Percentiles rank a stretch among this genome's conserved stretches.
These are phyloP conservation scores for Termitomyces sp. DNA, from an alignment of 768 basidiomycete genomes.

Conservation along the genomic window DNA sequence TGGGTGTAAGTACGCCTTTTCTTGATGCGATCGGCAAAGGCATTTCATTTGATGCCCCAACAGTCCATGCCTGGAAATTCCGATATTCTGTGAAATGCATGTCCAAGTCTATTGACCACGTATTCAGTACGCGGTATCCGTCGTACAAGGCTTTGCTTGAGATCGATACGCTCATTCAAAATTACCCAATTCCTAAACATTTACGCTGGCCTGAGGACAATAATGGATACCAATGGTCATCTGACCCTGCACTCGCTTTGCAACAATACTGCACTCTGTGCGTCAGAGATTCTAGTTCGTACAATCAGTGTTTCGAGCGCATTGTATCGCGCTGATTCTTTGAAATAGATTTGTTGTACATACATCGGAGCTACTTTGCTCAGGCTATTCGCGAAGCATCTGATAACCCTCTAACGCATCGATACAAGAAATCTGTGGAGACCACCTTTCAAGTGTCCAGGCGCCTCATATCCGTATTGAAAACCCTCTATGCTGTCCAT, in stretches of 20 bases:
- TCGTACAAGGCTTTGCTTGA: constrained; percentile 40
- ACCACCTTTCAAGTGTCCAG: constrained; percentile 38
- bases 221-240: constrained; percentile 31
- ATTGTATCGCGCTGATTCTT: background rate
- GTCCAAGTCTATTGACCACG: constrained; percentile 34
- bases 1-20: constrained; percentile 32
- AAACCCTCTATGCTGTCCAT: constrained; percentile 29
- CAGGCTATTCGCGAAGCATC: constrained; percentile 37
- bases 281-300: constrained; percentile 41
- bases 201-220: constrained; percentile 33
- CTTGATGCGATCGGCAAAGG: background rate
- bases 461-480: constrained; percentile 33
- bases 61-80: constrained; percentile 41
- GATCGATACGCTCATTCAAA: constrained; percentile 45
- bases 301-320: background rate
- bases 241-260: constrained; percentile 30
- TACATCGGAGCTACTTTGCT: constrained; percentile 44
- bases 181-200: constrained; percentile 39
- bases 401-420: constrained; percentile 36
- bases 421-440: constrained; percentile 39
- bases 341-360: constrained; percentile 32
- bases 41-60: background rate
- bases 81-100: constrained; percentile 40
- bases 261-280: constrained; percentile 39
- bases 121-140: constrained; percentile 30